These are phyloP conservation scores for Candida ortonii DNA, from an alignment of 805 yeast species.

Conservation along the genomic window DNA sequence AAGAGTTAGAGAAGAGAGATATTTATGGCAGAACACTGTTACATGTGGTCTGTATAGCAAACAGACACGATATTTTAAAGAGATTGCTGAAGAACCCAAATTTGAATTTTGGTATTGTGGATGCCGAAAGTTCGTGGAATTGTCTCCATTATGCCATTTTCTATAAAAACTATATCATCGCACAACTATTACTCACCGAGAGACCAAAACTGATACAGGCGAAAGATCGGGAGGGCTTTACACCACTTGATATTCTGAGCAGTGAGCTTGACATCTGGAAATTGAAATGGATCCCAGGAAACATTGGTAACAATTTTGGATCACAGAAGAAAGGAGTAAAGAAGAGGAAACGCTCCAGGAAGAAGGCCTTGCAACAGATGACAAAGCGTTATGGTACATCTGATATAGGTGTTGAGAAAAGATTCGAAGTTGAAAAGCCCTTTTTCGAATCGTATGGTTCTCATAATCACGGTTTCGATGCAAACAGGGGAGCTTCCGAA, in stretches of 20 bases:
- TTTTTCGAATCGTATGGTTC: slow-evolving; percentile 6
- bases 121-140: slow-evolving; percentile 80
- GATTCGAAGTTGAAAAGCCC: slow-evolving; percentile 7
- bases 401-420: slow-evolving; percentile 33
- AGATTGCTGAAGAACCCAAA: slow-evolving; percentile 47
- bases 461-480: slow-evolving; percentile 10
- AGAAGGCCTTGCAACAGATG: not conserved
- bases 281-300: slow-evolving; percentile 31
- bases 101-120: slow-evolving; percentile 46
- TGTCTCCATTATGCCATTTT: slow-evolving; percentile 69
- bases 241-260: slow-evolving; percentile 67
- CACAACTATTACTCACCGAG: slow-evolving; percentile 38
- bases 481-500: slow-evolving; percentile 52
- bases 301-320: slow-evolving; percentile 19
- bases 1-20: slow-evolving; percentile 51
- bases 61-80: slow-evolving; percentile 45
- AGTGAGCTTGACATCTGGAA: slow-evolving; percentile 43
- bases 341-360: slow-evolving; percentile 33
- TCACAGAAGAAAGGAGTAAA: not conserved
- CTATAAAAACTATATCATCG: slow-evolving; percentile 54
- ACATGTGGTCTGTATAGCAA: slow-evolving; percentile 53
- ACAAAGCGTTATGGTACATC: slow-evolving; percentile 5
- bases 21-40: slow-evolving; percentile 62
- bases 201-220: slow-evolving; percentile 39
- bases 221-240: slow-evolving; percentile 67